Evolutionary conservation across 1,139 yeast genomes (phyloP), one percentile per base, ranked within the genome.

Genomic region (Hansenula sp.): DNA sequence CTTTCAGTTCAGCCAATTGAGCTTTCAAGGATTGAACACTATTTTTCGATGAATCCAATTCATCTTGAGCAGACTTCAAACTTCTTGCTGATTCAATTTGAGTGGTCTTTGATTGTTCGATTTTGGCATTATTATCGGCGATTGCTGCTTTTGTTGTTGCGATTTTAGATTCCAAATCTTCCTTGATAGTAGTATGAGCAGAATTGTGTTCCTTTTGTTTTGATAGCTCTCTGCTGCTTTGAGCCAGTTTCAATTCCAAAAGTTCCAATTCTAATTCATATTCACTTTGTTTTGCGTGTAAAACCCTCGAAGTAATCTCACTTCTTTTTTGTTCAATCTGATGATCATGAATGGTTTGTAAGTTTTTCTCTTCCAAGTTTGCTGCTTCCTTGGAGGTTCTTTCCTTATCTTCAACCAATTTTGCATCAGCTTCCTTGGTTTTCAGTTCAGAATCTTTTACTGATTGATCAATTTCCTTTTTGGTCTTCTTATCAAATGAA

Each of bases 21-120:
- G 66, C 70, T 38, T 72, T 77, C 46, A 66, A 58, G 15, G 74
- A 72, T 47, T 63, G 67, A n/a, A 79, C 72, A 42, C 69, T 52
- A 1, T 58, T 58, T 24, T 46, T 48, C 2, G 58, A 50, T 2
- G 40, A 39, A 6, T 35, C 48, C 8, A 57, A 37, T 10, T 46
- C 69, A 61, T 58, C 63, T 67, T 54, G 51, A 15, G 74, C 74
- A 5, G 54, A 41, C 54, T 68, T 66, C 25, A 58, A 35, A n/a
- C 39, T 41, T 15, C 38, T 30, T 8, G 31, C 35, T 1, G 55
- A 43, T 3, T 42, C 51, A 16, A 59, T 55, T 16, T 77, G 76
- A 40, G 68, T 66, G 45, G 66, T 71, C 49, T 72, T 65, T 37
- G 75, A 59, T 44, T 65, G 53, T 31, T 70, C 75, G 45, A 72